Conservation (phyloP, 768 basidiomycete species). For the Pluteus cervinus region DNA sequence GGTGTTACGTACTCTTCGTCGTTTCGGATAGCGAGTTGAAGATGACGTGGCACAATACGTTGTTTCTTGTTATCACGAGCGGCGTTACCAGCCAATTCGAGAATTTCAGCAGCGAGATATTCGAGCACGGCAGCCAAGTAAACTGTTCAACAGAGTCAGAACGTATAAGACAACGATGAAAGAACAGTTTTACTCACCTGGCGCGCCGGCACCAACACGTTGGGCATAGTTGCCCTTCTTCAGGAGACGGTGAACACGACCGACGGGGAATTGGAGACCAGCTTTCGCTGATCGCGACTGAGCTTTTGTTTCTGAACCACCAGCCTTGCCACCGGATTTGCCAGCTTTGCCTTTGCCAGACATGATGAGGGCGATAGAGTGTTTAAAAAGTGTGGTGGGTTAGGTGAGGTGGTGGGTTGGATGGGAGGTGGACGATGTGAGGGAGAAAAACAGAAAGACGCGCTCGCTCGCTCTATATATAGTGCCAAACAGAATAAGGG, state of each 20-base stretch:
- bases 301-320: slow-evolving; percentile 42
- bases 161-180: slow-evolving; percentile 1
- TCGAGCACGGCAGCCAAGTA: slow-evolving; percentile 90
- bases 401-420: slow-evolving; percentile 9
- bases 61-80: slow-evolving; percentile 84
- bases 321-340: slow-evolving; percentile 42
- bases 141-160: slow-evolving; percentile 34
- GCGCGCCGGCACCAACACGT: slow-evolving; percentile 86
- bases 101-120: slow-evolving; percentile 90
- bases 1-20: slow-evolving; percentile 61
- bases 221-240: slow-evolving; percentile 87
- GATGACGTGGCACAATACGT: slow-evolving; percentile 90
- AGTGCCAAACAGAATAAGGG: slow-evolving; percentile 15
- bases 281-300: slow-evolving; percentile 71
- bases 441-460: slow-evolving; percentile 15
- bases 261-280: slow-evolving; percentile 82
- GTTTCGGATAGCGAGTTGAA: slow-evolving; percentile 89
- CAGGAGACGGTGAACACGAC: slow-evolving; percentile 86
- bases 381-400: slow-evolving; percentile 3
- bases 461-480: slow-evolving; percentile 30
- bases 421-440: slow-evolving; percentile 3
- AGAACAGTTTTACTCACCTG: slow-evolving; percentile 38
- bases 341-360: slow-evolving; percentile 48
- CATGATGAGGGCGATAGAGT: slow-evolving; percentile 20
- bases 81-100: slow-evolving; percentile 86